Conservation (phyloP, 805 yeast species). For the Ogataea saltuana region DNA sequence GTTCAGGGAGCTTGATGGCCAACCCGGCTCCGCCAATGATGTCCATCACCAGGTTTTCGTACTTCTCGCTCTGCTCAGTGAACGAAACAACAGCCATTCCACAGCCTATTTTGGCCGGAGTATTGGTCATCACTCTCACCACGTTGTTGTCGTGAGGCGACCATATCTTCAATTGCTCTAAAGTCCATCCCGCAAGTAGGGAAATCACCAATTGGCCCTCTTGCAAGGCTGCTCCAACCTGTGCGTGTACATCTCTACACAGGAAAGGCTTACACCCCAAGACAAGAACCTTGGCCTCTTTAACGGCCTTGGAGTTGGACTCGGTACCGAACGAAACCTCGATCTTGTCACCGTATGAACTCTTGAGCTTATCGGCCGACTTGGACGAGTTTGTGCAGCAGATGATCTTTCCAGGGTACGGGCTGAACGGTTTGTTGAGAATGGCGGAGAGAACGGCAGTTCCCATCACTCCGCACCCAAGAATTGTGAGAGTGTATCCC, state of each 20-base stretch:
- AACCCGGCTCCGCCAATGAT: constrained; percentile 67
- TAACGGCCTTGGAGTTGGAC: constrained; percentile 58
- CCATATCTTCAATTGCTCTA: constrained; percentile 58
- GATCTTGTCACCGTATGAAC: constrained; percentile 53
- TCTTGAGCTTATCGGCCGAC: constrained; percentile 49
- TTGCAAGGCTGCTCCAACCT: constrained; percentile 47
- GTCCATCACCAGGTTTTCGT: constrained; percentile 49
- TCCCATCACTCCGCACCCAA: constrained; percentile 97
- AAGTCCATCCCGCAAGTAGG: constrained; percentile 90
- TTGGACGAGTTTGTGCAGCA: constrained; percentile 69
- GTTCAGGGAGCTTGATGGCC: constrained; percentile 74
- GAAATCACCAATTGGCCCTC: constrained; percentile 54
- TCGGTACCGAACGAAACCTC: constrained; percentile 49
- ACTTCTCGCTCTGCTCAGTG: constrained; percentile 48
- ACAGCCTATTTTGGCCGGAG: constrained; percentile 89
- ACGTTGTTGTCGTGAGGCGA: constrained; percentile 47
- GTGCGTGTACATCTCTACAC: constrained; percentile 57
- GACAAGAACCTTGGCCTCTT: constrained; percentile 65
- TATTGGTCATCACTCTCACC: constrained; percentile 96
- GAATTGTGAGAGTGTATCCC: constrained; percentile 51
- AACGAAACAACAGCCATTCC: constrained; percentile 95
- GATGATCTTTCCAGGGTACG: constrained; percentile 69
- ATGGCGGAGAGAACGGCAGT: constrained; percentile 87
- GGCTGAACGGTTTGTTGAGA: constrained; percentile 47
- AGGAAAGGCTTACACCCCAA: constrained; percentile 89